phyloP scores from a whole-genome alignment of 169 alveolate genomes.

The Plasmodium coatneyi region DNA sequence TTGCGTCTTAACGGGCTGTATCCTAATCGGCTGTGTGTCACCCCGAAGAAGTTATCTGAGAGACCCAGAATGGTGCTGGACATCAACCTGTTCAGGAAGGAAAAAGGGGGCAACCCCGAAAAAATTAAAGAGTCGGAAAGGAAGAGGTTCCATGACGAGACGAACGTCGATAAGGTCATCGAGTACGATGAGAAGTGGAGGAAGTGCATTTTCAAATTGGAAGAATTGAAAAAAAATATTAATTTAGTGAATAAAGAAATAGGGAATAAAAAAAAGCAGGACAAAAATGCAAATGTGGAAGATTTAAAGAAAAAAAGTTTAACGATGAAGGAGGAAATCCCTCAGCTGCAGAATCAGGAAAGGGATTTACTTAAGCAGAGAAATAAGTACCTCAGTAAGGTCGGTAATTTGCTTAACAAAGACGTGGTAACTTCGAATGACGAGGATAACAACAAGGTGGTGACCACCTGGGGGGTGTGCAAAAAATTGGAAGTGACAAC shows the following conservation, averaged over 20 bases:
- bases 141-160: conserved; percentile 80
- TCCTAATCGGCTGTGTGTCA: background rate
- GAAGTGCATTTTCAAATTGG: conserved; percentile 82
- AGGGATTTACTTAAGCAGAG: conserved; percentile 80
- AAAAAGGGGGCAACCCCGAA: conserved; percentile 77
- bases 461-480: conserved; percentile 93
- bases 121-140: conserved; percentile 80
- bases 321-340: conserved; percentile 80
- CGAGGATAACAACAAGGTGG: conserved; percentile 94
- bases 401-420: conserved; percentile 94
- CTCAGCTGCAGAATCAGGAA: conserved; percentile 79
- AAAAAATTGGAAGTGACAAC: conserved; percentile 83
- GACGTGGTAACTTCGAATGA: conserved; percentile 94
- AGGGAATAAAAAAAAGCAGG: conserved; percentile 76
- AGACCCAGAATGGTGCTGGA: conserved; percentile 80
- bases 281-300: conserved; percentile 78
- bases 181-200: conserved; percentile 89
- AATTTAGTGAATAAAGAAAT: conserved; percentile 78
- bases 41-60: background rate
- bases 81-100: conserved; percentile 81
- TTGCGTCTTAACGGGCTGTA: background rate
- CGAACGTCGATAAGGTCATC: conserved; percentile 81
- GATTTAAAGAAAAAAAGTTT: conserved; percentile 81
- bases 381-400: conserved; percentile 79
- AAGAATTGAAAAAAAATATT: conserved; percentile 83